Conservation (phyloP, 306 rosid species). For the Phaseolus lunatus region DNA sequence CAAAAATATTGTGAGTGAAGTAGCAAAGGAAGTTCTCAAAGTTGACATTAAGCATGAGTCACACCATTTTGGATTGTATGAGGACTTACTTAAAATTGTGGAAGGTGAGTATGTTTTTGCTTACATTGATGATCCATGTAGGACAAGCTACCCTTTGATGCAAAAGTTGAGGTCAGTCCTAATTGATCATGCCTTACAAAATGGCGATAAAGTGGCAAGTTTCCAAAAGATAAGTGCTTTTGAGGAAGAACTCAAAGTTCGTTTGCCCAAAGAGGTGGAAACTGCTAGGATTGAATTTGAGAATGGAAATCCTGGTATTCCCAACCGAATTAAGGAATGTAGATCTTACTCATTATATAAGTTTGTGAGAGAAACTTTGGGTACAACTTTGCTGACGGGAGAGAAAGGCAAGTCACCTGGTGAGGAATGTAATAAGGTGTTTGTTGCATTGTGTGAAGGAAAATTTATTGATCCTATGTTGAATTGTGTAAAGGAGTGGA, state of each 20-base stretch:
- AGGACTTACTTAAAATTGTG: not conserved
- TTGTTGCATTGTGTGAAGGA: not conserved
- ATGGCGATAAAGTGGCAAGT: not conserved
- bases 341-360: not conserved
- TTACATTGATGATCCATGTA: not conserved
- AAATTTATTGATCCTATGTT: too few species aligned
- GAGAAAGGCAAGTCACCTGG: not conserved
- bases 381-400: not conserved
- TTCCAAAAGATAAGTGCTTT: not conserved
- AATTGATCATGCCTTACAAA: not conserved
- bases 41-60: not conserved
- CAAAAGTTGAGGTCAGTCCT: not conserved
- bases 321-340: not conserved
- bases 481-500: too few species aligned
- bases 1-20: not conserved
- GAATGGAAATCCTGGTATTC: not conserved
- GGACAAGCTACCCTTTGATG: not conserved
- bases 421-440: not conserved
- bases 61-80: too few species aligned
- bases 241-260: not conserved
- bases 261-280: not conserved
- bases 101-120: not conserved
- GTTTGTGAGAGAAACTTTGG: not conserved
- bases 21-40: not conserved
- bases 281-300: not conserved